A percentile compares a stretch with the other conserved stretches of the same genome.
Evolutionary conservation across 2,329 filamentous ascomycete genomes (phyloP).

Genomic region (Stemphylium vesicarium): DNA sequence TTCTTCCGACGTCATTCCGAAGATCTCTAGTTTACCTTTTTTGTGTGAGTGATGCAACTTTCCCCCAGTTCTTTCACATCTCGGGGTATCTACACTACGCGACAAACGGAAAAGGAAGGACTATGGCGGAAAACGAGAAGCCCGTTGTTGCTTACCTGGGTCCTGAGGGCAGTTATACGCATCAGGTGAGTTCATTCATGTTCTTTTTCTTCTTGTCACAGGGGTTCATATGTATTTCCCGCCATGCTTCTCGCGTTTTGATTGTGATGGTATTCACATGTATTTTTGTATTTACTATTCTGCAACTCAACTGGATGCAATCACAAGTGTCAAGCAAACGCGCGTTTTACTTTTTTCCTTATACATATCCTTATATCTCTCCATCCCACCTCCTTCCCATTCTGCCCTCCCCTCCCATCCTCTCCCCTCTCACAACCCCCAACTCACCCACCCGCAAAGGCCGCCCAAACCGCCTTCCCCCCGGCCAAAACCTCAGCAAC

Average conservation of each 20-base stretch:
- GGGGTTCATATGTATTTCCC: background rate
- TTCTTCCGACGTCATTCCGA: constrained; percentile 18
- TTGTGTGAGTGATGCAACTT: too few species aligned
- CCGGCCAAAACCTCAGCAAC: constrained; percentile 36
- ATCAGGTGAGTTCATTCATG: constrained; percentile 61
- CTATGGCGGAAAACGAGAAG: constrained; percentile 27
- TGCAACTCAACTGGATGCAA: too few species aligned
- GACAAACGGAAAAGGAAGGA: too few species aligned
- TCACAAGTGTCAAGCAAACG: too few species aligned
- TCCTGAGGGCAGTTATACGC: constrained; percentile 70
- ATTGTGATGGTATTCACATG: too few species aligned
- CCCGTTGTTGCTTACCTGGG: constrained; percentile 64
- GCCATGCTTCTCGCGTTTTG: too few species aligned
- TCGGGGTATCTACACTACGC: too few species aligned
- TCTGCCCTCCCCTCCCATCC: background rate
- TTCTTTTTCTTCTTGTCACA: background rate
- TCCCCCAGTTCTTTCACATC: too few species aligned
- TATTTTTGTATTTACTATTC: too few species aligned
- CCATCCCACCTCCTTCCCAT: background rate
- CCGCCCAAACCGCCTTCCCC: constrained; percentile 59
- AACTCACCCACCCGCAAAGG: constrained; percentile 48
- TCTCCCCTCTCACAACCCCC: background rate
- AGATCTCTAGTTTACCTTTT: background rate
- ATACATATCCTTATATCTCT: too few species aligned
- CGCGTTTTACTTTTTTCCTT: too few species aligned